Conservation (phyloP, 768 basidiomycete species). For the Boletus reticulatus region DNA sequence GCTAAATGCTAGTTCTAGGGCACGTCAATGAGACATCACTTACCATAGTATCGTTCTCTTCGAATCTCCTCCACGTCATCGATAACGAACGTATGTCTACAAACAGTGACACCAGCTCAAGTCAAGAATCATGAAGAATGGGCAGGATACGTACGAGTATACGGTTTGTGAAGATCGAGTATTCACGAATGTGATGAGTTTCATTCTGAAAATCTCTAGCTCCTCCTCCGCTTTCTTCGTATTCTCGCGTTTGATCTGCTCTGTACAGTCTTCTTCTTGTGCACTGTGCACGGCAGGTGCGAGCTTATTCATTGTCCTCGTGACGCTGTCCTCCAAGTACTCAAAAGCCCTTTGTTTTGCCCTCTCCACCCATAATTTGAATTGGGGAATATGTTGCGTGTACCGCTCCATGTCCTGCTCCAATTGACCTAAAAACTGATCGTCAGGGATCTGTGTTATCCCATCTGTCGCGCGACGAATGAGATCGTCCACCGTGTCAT, state of each 20-base stretch:
- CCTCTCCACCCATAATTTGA: neutral
- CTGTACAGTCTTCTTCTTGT: slow-evolving; percentile 1
- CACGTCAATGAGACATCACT: no score
- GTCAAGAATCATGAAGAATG: slow-evolving; percentile 6
- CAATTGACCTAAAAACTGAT: neutral
- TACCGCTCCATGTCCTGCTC: neutral
- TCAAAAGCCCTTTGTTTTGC: neutral
- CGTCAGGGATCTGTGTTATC: neutral
- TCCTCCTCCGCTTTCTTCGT: slow-evolving; percentile 8
- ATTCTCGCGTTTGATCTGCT: neutral
- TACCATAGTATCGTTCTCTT: neutral
- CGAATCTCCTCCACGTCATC: neutral
- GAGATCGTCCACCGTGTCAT: neutral
- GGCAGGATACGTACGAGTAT: neutral
- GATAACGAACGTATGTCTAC: slow-evolving; percentile 14
- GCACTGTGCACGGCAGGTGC: slow-evolving; percentile 2
- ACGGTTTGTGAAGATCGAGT: neutral
- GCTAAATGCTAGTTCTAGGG: no score
- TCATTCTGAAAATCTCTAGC: slow-evolving; percentile 4
- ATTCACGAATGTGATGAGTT: slow-evolving; percentile 21
- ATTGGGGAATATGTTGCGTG: neutral
- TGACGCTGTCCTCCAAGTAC: neutral
- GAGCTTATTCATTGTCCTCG: slow-evolving; percentile 8
- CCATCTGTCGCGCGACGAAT: neutral
- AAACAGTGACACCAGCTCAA: neutral